Evolutionary conservation across 768 basidiomycete species (phyloP).

Genomic region (Panaeolus papilionaceus): DNA sequence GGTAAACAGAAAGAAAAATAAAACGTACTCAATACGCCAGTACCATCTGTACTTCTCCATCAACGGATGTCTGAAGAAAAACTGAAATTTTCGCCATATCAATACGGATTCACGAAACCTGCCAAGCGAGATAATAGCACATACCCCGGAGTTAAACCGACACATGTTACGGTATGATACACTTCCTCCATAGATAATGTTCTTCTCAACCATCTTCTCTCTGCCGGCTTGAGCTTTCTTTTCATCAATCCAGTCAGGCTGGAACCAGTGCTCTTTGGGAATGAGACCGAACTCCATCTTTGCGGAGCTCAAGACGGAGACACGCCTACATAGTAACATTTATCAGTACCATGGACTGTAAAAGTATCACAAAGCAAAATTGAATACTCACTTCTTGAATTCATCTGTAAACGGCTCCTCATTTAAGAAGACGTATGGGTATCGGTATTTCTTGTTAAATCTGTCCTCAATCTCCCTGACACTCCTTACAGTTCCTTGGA

Average conservation of each 20-base stretch:
- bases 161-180: slow-evolving; percentile 66
- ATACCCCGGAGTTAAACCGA: slow-evolving; percentile 68
- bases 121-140: slow-evolving; percentile 25
- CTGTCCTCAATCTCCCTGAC: slow-evolving; percentile 81
- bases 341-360: background rate
- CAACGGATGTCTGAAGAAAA: slow-evolving; percentile 76
- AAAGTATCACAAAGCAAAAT: background rate
- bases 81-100: slow-evolving; percentile 38
- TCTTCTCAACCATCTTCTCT: slow-evolving; percentile 61
- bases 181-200: slow-evolving; percentile 51
- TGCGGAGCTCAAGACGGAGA: slow-evolving; percentile 35
- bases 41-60: slow-evolving; percentile 76
- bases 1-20: slow-evolving; percentile 25
- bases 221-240: slow-evolving; percentile 60
- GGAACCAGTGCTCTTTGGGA: slow-evolving; percentile 71
- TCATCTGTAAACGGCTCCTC: slow-evolving; percentile 78
- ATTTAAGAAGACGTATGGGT: slow-evolving; percentile 89
- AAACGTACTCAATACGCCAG: slow-evolving; percentile 73
- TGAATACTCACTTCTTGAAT: slow-evolving; percentile 64
- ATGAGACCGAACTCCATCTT: slow-evolving; percentile 63
- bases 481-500: slow-evolving; percentile 65
- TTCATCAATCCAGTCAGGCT: slow-evolving; percentile 80
- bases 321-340: slow-evolving; percentile 29
- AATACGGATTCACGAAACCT: background rate
- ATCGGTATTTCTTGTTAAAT: slow-evolving; percentile 79